Evolutionary conservation across 192 early-diverging fungal genomes (phyloP), one percentile per base, ranked within the genome.

Genomic region (Thamnidium elegans): DNA sequence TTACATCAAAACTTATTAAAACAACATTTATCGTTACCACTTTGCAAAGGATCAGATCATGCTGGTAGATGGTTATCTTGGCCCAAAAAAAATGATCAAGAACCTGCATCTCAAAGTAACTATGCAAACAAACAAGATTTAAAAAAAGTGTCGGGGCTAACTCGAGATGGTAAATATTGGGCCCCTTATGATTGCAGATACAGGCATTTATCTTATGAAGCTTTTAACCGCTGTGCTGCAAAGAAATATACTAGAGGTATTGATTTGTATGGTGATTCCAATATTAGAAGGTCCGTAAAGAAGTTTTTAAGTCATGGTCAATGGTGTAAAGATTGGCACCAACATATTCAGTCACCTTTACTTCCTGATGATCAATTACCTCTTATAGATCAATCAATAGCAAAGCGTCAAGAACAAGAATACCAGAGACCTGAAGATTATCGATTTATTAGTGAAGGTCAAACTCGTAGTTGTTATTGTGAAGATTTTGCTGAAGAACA

Each of bases 201-300:
- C 34, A 73, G 70, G 1, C 70, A 50, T 46, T 54, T 74, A 10
- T 62, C 64, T 3, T 78, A 83, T 51, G 31, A 54, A 32, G 62
- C 74, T 7, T 80, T 80, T 63, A 71, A 61, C 11, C 26, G 42
- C 9, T 83, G 81, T 62, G 31, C 76, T 17, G 26, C 58, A 0
- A 36, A 52, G 23, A 55, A 58, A 44, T 77, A 78, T 55, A 71
- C 76, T n/a, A 50, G 47, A 0, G 62, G 62, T 23, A 56, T 80
- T 14, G 77, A 80, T 55, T 69, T 74, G 58, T 83, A 67, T 36
- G 81, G 81, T 32, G 81, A 83, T 63, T 83, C 81, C 4, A 80
- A 83, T 51, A 62, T 64, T 4, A 71, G 81, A 8, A 55, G 81
- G 6, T 54, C 77, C 13, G 14, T 83, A n/a, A 83, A 83, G 51